Conservation (phyloP, 2,329 filamentous ascomycete genomes). For the Diaporthe sp. region DNA sequence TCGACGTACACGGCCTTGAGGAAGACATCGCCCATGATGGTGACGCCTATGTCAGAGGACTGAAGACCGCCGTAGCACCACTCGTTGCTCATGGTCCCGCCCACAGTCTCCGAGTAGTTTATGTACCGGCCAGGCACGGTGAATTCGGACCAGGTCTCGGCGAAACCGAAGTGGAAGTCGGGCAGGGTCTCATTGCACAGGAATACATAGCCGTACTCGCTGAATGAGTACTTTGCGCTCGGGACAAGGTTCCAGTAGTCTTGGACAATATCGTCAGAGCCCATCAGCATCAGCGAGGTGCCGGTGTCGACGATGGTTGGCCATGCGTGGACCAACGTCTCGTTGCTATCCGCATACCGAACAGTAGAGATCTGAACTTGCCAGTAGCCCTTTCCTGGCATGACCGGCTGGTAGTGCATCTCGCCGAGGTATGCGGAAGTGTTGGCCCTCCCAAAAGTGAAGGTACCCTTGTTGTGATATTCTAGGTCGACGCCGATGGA, state of each 20-base stretch:
- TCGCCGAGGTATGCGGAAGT: conserved; percentile 54
- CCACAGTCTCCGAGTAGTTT: conserved; percentile 61
- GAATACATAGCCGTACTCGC: conserved; percentile 64
- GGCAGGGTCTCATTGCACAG: conserved; percentile 66
- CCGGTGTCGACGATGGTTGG: conserved; percentile 77
- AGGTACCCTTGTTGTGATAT: conserved; percentile 62
- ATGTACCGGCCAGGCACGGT: conserved; percentile 66
- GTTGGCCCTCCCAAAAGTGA: conserved; percentile 67
- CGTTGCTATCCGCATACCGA: conserved; percentile 49
- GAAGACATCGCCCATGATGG: conserved; percentile 84
- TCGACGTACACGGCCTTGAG: conserved; percentile 83
- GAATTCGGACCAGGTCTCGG: conserved; percentile 57
- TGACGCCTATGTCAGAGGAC: conserved; percentile 62
- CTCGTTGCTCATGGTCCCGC: conserved; percentile 54
- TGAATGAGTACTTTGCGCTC: conserved; percentile 63
- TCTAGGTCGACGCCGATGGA: conserved; percentile 66
- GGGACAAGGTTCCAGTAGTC: conserved; percentile 72
- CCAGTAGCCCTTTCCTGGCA: conserved; percentile 66
- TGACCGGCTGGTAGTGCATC: conserved; percentile 62
- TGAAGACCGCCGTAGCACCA: conserved; percentile 85
- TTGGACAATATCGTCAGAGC: conserved; percentile 67
- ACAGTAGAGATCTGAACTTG: conserved; percentile 53
- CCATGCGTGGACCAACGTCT: conserved; percentile 57
- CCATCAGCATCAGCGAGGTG: conserved; percentile 72
- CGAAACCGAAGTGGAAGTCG: conserved; percentile 65